Base-by-base conservation (phyloP, 2,329 filamentous ascomycete species). In the Epichloe amarillans region DNA sequence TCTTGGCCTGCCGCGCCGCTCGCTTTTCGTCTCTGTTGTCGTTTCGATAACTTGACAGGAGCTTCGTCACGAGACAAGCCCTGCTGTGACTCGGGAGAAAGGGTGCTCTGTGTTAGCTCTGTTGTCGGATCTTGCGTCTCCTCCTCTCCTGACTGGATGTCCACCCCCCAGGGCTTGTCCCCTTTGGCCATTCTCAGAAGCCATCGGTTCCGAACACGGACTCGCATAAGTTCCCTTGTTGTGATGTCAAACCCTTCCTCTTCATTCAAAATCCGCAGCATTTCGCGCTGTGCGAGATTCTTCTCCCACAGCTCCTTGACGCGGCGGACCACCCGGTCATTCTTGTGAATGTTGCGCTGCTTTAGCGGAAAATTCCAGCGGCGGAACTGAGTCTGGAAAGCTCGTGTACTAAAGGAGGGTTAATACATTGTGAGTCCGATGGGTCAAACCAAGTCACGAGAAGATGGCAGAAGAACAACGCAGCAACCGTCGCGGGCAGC, bases 291-390 rank as follows among this genome's bases (percentile, higher is more conserved):
- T 17, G 72, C 75, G 14, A 80, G 73, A 61, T 91, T 93, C 58
- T 71, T 73, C 63, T 87, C 82, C 87, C 87, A 93, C 59, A 93
- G 72, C 66, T 90, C 78, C 61, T 81, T 82, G 54, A 91, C 76
- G 33, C 87, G 79, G 17, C 75, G 76, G 40, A 86, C 79, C 7
- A 91, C 75, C 23, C 71, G 71, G 14, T 74, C 71, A 62, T 88
- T 84, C 60, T 84, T 85, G 61, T 88, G 79, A 1, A 82, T 81
- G 0, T 82, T 81, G 53, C 83, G 81, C 57, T 86, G 81, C 63
- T 88, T 88, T 52, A 76, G 79, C 14, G 86, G 86, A 58, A 93
- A 91, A 7, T 80, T 77, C 88, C 88, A 93, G 63, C 80, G 74
- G 61, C 82, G 84, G 66, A 89, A 87, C 58, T 88, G 84, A 3